Evolutionary conservation across 2,329 filamentous ascomycete genomes (phyloP).

Genomic region (Apiospora aurea): DNA sequence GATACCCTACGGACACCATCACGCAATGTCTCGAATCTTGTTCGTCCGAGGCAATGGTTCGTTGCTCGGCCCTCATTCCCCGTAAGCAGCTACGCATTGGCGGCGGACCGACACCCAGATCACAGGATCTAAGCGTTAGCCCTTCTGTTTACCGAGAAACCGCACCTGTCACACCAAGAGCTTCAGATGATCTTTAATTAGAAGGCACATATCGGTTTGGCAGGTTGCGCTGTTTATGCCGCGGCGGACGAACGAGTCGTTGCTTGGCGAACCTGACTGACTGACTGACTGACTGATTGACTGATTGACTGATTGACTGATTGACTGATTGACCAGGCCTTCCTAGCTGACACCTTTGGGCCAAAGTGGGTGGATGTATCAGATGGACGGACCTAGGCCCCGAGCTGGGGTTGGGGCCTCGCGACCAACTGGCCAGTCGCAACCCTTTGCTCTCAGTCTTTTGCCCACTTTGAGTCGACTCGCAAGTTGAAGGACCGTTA

Average conservation of each 20-base stretch:
- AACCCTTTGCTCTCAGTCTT: background rate
- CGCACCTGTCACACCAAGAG: conserved; percentile 15
- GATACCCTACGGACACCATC: conserved; percentile 14
- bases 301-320: background rate
- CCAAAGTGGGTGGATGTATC: conserved; percentile 14
- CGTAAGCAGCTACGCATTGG: conserved; percentile 11
- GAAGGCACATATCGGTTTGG: background rate
- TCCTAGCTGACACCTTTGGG: conserved; percentile 1
- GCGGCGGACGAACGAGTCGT: background rate
- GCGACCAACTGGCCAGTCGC: background rate
- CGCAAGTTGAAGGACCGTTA: background rate
- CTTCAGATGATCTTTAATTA: conserved; percentile 25
- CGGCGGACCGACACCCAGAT: conserved; percentile 16
- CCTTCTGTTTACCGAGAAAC: conserved; percentile 19
- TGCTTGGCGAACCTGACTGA: background rate
- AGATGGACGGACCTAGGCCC: conserved; percentile 10
- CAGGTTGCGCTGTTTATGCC: conserved; percentile 14
- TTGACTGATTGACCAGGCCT: background rate
- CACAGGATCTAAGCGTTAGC: conserved; percentile 19
- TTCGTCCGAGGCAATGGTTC: conserved; percentile 18
- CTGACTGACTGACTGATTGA: too few species aligned
- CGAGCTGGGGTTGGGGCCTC: background rate
- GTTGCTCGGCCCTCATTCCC: conserved; percentile 13
- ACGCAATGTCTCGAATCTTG: conserved; percentile 16
- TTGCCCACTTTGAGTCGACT: background rate